A percentile compares a stretch with the other conserved stretches of the same genome.
Evolutionary conservation across 176 grass and related monocot genomes (phyloP).

Genomic region (Oryza glaberrima): DNA sequence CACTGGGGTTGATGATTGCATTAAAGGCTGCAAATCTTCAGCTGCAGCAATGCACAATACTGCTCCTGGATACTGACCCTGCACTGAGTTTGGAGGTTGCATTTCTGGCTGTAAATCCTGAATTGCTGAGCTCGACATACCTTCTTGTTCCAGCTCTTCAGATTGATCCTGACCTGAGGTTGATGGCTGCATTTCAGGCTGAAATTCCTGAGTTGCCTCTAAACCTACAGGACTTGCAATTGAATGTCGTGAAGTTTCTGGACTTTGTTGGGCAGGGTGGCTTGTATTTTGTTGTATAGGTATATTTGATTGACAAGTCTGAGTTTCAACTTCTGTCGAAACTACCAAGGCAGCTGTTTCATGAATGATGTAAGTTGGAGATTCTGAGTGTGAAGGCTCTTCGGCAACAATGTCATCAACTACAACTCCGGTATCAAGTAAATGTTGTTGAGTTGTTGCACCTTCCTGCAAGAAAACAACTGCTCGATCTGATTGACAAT

Average conservation of each 20-base stretch:
- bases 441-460: not conserved
- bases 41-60: not conserved
- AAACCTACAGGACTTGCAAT: slow-evolving; percentile 9
- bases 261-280: slow-evolving; percentile 28
- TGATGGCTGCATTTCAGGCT: slow-evolving; percentile 34
- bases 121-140: slow-evolving; percentile 2
- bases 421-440: slow-evolving; percentile 28
- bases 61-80: not conserved
- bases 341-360: not conserved
- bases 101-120: slow-evolving; percentile 7
- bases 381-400: slow-evolving; percentile 17
- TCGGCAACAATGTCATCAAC: not conserved
- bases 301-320: slow-evolving; percentile 22
- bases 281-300: slow-evolving; percentile 20
- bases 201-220: slow-evolving; percentile 15
- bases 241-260: slow-evolving; percentile 4
- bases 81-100: slow-evolving; percentile 9
- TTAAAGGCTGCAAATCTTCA: not conserved
- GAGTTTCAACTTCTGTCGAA: slow-evolving; percentile 27
- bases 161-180: slow-evolving; percentile 29
- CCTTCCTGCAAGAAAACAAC: slow-evolving; percentile 5
- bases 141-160: slow-evolving; percentile 18
- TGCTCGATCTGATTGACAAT: slow-evolving; percentile 26
- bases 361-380: slow-evolving; percentile 2
- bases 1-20: not conserved